phyloP scores from a whole-genome alignment of 2,329 filamentous ascomycete genomes.

The Cladosporium sp. region DNA sequence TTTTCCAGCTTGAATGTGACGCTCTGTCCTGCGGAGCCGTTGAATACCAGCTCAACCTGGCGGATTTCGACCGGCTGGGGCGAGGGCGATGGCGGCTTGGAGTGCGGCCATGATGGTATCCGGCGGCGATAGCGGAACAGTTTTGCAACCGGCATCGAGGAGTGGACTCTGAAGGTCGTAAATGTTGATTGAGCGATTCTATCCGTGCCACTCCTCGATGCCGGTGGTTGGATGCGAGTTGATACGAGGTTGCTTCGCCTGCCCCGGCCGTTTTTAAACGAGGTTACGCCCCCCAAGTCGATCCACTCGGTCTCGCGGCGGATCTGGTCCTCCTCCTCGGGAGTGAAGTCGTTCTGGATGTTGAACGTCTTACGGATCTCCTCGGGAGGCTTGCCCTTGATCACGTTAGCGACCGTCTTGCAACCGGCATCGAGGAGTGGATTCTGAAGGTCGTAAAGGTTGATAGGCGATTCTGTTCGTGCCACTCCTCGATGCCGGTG shows the following conservation, averaged over 20 bases:
- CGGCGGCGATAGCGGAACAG: conserved; percentile 53
- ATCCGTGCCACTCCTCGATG: conserved; percentile 99
- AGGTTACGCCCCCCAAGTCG: neutral
- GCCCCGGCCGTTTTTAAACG: neutral
- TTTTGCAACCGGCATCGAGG: conserved; percentile 98
- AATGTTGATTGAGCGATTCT: conserved; percentile 99
- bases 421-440: conserved; percentile 89
- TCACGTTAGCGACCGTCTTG: conserved; percentile 99
- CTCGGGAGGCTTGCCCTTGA: conserved; percentile 99
- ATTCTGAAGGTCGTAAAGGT: conserved; percentile 98
- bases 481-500: conserved; percentile 99
- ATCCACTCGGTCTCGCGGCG: conserved; percentile 98
- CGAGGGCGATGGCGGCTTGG: neutral
- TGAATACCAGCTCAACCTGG: conserved; percentile 20
- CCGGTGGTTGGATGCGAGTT: conserved; percentile 71
- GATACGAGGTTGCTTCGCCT: neutral
- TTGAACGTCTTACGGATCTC: conserved; percentile 99
- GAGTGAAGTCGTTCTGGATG: conserved; percentile 84
- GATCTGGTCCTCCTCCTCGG: conserved; percentile 72
- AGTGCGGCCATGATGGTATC: too few relatives aligned
- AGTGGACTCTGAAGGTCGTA: conserved; percentile 92
- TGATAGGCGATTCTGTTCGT: conserved; percentile 99
- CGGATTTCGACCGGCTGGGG: neutral
- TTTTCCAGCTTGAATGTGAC: too few relatives aligned
- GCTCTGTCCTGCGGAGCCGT: too few relatives aligned